Base-by-base conservation (phyloP, 1,139 yeast genomes). In the Yamadazyma spencermartinsiae region DNA sequence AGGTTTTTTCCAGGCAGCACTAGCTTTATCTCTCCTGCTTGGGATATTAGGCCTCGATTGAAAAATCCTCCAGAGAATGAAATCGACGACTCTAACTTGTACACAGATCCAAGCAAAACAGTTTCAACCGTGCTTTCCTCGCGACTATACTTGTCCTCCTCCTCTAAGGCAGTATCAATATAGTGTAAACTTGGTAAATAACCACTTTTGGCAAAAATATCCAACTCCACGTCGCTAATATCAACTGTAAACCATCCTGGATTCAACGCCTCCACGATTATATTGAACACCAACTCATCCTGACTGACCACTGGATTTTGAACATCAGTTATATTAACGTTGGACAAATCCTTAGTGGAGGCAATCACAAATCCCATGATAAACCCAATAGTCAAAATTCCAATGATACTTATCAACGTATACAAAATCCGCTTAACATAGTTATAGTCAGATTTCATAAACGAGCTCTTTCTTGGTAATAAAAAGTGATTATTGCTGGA, bases 301-400 rank as follows among this genome's bases (percentile, higher is more conserved):
- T 83, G 82, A 43, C 95, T 82, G 3, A 88, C 87, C 20, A 90
- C 68, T 0, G 92, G 77, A 50, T 86, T 87, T 39, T 78, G 79
- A 36, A 90, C 71, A 11, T 79, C 66, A 1, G 68, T 60, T 10
- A 89, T 76, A 19, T 76, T 64, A 20, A 88, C 84, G 45, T 77
- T 72, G 39, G 84, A 80, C 44, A 92, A 68, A 40, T 92, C 96
- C 53, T 88, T 89, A 14, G 90, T 82, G 1, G 96, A 83, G 0
- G 97, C 97, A 39, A 90, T 67, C 4, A 88, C 66, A 55, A 90
- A 87, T 0, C 97, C 98, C 56, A 85, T 72, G 5, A 84, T 66
- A 55, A 88, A 89, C 2, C 96, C 96, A 24, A 84, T 58, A 0
- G 79, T 68, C 16, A 85, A 60, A n/a, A 85, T 68, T 10, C 74